These are phyloP conservation scores for Trametes punicea DNA, from an alignment of 768 basidiomycete species.

Conservation along the genomic window DNA sequence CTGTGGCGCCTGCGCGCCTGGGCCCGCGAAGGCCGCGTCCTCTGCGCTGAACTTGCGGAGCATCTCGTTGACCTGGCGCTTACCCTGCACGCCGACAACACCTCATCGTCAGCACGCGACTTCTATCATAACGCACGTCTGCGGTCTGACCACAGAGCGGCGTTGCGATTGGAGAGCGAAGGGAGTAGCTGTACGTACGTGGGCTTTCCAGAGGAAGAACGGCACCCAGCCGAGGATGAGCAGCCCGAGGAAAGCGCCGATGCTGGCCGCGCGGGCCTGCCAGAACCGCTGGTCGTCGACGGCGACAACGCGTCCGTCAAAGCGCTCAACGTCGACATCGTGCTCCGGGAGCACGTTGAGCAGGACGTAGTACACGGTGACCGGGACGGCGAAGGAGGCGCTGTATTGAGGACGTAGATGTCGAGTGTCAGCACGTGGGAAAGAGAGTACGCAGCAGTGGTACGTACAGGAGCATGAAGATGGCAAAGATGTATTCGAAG, in stretches of 20 bases:
- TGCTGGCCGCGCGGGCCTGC: conserved; percentile 36
- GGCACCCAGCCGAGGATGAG: conserved; percentile 40
- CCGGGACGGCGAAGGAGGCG: conserved; percentile 38
- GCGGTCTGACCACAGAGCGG: not conserved
- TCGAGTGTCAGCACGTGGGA: not conserved
- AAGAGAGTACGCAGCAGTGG: not conserved
- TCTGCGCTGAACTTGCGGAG: conserved; percentile 38
- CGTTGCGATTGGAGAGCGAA: not conserved
- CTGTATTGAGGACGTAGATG: conserved; percentile 26
- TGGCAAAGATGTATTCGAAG: conserved; percentile 43
- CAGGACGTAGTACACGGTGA: conserved; percentile 36
- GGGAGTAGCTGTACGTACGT: conserved; percentile 19
- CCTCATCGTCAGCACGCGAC: not conserved
- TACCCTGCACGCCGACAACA: conserved; percentile 35
- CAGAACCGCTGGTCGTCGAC: conserved; percentile 26
- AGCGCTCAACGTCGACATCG: conserved; percentile 18
- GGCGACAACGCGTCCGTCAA: conserved; percentile 7
- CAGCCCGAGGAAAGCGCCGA: conserved; percentile 38
- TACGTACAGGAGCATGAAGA: conserved; percentile 40
- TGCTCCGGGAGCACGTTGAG: conserved; percentile 28
- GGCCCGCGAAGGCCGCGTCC: conserved; percentile 32
- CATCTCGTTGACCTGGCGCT: conserved; percentile 36
- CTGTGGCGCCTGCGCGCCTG: conserved; percentile 30
- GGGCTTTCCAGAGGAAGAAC: conserved; percentile 47
- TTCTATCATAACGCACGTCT: not conserved